Evolutionary conservation across 2,329 filamentous ascomycete species (phyloP).

Genomic region (Cladophialophora chaetospira): DNA sequence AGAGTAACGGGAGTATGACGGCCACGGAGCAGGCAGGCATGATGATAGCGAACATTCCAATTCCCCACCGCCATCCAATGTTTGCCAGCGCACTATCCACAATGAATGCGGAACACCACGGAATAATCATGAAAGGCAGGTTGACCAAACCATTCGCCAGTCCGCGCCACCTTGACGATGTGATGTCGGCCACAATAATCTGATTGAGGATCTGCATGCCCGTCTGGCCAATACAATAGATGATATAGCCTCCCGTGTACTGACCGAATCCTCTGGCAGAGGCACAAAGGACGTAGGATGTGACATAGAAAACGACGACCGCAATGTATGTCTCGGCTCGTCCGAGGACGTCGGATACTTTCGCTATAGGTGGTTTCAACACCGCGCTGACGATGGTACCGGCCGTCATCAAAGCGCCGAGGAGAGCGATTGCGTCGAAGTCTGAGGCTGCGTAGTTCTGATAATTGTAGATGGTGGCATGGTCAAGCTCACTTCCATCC

Average conservation of each 20-base stretch:
- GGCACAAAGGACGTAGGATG: constrained; percentile 45
- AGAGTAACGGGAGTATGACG: constrained; percentile 43
- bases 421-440: constrained; percentile 42
- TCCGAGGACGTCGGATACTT: constrained; percentile 47
- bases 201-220: constrained; percentile 49
- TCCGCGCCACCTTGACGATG: constrained; percentile 44
- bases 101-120: constrained; percentile 47
- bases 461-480: constrained; percentile 43
- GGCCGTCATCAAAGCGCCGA: constrained; percentile 35
- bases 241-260: constrained; percentile 43
- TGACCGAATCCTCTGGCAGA: constrained; percentile 40
- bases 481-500: constrained; percentile 40
- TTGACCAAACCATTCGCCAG: constrained; percentile 44
- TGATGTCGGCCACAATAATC: constrained; percentile 47
- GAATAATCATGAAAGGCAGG: constrained; percentile 45
- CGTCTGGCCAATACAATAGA: constrained; percentile 43
- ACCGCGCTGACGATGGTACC: constrained; percentile 44
- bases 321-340: constrained; percentile 39
- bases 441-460: constrained; percentile 46
- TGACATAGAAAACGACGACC: constrained; percentile 40
- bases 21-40: constrained; percentile 43
- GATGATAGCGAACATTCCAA: constrained; percentile 48
- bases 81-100: constrained; percentile 43
- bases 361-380: constrained; percentile 46
- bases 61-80: constrained; percentile 50